Evolutionary conservation across 257 asterid genomes (phyloP), one percentile per base, ranked within the genome.

Genomic region (Striga asiatica): DNA sequence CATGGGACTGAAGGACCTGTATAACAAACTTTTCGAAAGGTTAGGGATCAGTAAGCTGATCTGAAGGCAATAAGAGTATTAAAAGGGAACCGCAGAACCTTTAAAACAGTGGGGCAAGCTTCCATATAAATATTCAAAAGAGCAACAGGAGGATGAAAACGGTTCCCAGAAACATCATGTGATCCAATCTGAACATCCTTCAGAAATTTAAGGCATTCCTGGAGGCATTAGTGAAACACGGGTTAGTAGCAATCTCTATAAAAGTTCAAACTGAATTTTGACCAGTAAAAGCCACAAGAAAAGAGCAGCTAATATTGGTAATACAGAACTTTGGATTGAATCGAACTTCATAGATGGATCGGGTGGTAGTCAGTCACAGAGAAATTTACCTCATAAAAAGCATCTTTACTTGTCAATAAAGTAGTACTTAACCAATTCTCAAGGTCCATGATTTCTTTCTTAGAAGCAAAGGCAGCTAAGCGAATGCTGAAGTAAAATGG

Each of bases 121-220:
- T 83, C 97, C 32, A 73, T 54, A 71, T 75, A 84, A 67, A 66
- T 57, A 71, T 75, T 79, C 79, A 70, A 71, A 42, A 79, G 79
- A 45, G 78, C 56, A 56, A 58, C 71, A 58, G 87, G 56, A 50
- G 79, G 78, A n/a, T 80, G 84, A 67, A 81, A 70, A 53, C 74
- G 72, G 69, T 79, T 73, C 54, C 81, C 56, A 56, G 97, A 75
- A 60, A 65, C 76, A 28, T 81, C 91, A 38, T 78, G 88, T 53
- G 65, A 69, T 61, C 78, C 81, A 58, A 71, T 43, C 67, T 73
- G 91, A 61, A 74, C 78, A 68, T 82, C 97, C 81, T 79, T 92
- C 4, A 92, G 62, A 74, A 88, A 88, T 73, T 64, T 79, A 60
- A 92, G 65, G 74, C 97, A 92, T 74, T 83, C 99, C 99, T 92